Conservation (phyloP, 805 yeast species). For the Ogataea haglerorum region DNA sequence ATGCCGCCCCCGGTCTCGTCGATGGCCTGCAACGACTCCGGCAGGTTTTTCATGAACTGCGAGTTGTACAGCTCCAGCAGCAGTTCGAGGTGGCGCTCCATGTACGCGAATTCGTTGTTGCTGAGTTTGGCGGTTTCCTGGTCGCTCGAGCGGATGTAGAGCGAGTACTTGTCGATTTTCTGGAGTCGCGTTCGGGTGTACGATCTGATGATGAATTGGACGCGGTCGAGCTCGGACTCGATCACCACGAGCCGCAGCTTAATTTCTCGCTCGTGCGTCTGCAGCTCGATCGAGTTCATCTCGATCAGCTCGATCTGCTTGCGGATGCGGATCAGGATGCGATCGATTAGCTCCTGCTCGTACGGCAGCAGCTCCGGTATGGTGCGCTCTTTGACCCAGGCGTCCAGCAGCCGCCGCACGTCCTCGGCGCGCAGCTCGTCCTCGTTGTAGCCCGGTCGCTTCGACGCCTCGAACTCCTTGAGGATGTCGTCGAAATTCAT, state of each 20-base stretch:
- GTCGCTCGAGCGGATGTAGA: slow-evolving; percentile 51
- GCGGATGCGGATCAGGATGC: slow-evolving; percentile 57
- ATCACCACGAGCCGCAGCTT: slow-evolving; percentile 79
- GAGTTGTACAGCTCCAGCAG: slow-evolving; percentile 62
- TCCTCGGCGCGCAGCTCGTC: slow-evolving; percentile 34
- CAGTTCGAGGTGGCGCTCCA: slow-evolving; percentile 65
- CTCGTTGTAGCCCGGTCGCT: slow-evolving; percentile 25
- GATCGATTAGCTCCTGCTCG: slow-evolving; percentile 54
- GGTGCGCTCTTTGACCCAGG: slow-evolving; percentile 83
- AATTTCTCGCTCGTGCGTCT: slow-evolving; percentile 59
- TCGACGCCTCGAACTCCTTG: slow-evolving; percentile 53
- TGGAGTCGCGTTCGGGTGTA: slow-evolving; percentile 74
- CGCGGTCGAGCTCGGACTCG: slow-evolving; percentile 88
- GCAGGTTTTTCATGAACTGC: slow-evolving; percentile 65
- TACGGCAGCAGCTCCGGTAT: slow-evolving; percentile 85
- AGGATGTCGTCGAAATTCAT: slow-evolving; percentile 71
- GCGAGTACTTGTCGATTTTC: slow-evolving; percentile 69
- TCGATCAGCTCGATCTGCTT: slow-evolving; percentile 74
- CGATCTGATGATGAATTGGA: slow-evolving; percentile 75
- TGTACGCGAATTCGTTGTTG: slow-evolving; percentile 57
- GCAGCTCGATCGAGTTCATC: slow-evolving; percentile 72
- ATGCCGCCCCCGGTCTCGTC: slow-evolving; percentile 70
- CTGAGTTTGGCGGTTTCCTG: slow-evolving; percentile 44
- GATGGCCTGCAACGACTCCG: slow-evolving; percentile 63
- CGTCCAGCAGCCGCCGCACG: slow-evolving; percentile 45